Evolutionary conservation across 208 protist genomes (phyloP).

Genomic region (Strigomonas culicis): DNA sequence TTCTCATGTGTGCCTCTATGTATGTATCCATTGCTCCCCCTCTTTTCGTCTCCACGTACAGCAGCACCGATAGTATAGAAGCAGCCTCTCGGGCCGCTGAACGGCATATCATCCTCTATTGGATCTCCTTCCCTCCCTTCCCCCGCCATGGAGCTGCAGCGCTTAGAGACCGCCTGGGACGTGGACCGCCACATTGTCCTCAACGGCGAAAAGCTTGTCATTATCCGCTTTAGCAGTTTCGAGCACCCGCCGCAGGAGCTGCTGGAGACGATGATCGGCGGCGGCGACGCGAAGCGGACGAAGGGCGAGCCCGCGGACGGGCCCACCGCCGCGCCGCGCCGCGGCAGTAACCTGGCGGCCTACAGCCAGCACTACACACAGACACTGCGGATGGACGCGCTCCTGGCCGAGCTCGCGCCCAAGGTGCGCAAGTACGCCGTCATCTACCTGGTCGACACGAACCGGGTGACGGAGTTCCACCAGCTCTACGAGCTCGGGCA

Average conservation of each 20-base stretch:
- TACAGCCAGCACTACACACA: conserved; percentile 43
- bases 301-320: not conserved
- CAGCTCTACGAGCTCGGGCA: conserved; percentile 98
- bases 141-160: conserved; percentile 20
- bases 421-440: conserved; percentile 83
- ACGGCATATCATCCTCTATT: not conserved
- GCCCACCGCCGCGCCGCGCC: not conserved
- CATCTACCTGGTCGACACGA: conserved; percentile 75
- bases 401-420: conserved; percentile 57
- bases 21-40: no score
- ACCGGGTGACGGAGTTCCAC: conserved; percentile 97
- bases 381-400: conserved; percentile 69
- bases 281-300: not conserved
- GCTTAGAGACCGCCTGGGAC: conserved; percentile 73
- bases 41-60: no score
- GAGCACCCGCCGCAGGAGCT: not conserved
- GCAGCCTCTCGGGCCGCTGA: no score
- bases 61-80: no score
- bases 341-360: conserved; percentile 3
- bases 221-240: conserved; percentile 72
- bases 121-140: not conserved
- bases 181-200: conserved; percentile 85
- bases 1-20: not conserved
- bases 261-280: not conserved
- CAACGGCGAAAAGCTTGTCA: conserved; percentile 74